Percentiles rank a stretch among this genome's conserved stretches.
phyloP scores from a whole-genome alignment of 345 rosid genomes.

The Cardamine chenopodiifolia region DNA sequence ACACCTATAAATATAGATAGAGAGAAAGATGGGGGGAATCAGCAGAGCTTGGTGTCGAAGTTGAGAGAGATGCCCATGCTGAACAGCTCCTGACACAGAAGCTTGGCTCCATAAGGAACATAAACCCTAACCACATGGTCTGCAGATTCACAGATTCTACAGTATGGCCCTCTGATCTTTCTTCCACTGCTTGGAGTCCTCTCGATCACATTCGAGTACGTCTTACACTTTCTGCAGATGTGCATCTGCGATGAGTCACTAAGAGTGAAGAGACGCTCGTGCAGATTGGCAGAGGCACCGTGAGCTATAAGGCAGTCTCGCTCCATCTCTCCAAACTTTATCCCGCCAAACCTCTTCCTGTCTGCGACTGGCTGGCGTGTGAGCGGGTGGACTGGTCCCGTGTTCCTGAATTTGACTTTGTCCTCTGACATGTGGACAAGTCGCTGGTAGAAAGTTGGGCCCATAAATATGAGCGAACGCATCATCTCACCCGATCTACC shows the following conservation, averaged over 20 bases:
- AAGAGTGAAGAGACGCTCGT: constrained; percentile 78
- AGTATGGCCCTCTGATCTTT: constrained; percentile 82
- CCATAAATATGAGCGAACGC: constrained; percentile 72
- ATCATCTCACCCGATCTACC: constrained; percentile 84
- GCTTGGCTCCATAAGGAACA: constrained; percentile 84
- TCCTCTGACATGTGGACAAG: constrained; percentile 91
- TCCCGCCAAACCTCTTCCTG: constrained; percentile 81
- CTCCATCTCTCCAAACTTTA: constrained; percentile 94
- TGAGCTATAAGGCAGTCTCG: constrained; percentile 89
- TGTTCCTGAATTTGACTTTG: constrained; percentile 88
- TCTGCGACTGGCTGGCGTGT: constrained; percentile 90
- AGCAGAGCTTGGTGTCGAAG: constrained; percentile 63
- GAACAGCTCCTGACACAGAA: constrained; percentile 78
- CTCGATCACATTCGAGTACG: constrained; percentile 68
- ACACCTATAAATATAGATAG: not conserved
- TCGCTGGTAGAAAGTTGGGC: constrained; percentile 88
- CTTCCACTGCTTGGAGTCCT: constrained; percentile 55
- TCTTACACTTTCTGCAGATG: constrained; percentile 65
- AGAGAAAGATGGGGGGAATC: not conserved
- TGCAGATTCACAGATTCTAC: constrained; percentile 57
- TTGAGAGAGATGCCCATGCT: constrained; percentile 79
- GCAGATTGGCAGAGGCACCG: constrained; percentile 78
- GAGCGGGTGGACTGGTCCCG: constrained; percentile 93
- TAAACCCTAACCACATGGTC: constrained; percentile 67
- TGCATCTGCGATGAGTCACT: constrained; percentile 84